Conservation (phyloP, 225 moss, liverwort and hornwort genomes). For the Ulota crispa region DNA sequence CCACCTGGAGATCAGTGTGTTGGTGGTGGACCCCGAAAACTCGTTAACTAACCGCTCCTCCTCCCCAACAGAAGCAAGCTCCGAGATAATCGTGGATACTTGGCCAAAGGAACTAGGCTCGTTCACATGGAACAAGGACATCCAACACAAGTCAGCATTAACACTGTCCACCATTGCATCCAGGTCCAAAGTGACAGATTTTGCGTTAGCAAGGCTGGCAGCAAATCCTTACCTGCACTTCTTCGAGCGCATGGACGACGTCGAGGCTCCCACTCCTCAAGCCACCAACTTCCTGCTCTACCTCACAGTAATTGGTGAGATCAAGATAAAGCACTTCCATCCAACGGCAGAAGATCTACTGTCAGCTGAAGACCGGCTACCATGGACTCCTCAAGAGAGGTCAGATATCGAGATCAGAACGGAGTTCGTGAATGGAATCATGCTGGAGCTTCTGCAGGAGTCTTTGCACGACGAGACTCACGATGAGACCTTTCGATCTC, state of each 20-base stretch:
- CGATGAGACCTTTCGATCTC: constrained; percentile 47
- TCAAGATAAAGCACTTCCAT: constrained; percentile 61
- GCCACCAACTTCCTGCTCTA: constrained; percentile 54
- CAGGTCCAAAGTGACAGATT: constrained; percentile 60
- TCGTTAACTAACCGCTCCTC: constrained; percentile 29
- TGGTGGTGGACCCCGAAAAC: constrained; percentile 45
- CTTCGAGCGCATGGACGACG: constrained; percentile 61
- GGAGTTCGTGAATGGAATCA: constrained; percentile 67
- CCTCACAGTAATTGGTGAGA: constrained; percentile 58
- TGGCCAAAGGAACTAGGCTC: constrained; percentile 69
- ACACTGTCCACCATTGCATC: constrained; percentile 53
- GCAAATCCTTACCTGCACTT: constrained; percentile 59
- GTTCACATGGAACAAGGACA: constrained; percentile 64
- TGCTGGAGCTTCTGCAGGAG: constrained; percentile 81
- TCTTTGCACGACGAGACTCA: constrained; percentile 72
- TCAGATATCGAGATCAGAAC: constrained; percentile 52
- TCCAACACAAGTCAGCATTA: constrained; percentile 67
- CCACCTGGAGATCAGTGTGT: constrained; percentile 54
- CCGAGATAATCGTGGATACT: constrained; percentile 72
- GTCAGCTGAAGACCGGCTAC: constrained; percentile 48
- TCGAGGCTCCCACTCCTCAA: constrained; percentile 57
- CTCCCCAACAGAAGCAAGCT: constrained; percentile 40
- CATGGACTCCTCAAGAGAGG: constrained; percentile 65
- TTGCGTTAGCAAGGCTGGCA: constrained; percentile 44
- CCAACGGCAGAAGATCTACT: constrained; percentile 64